A percentile compares a stretch with the other conserved stretches of the same genome.
Evolutionary conservation across 192 early-diverging fungal species (phyloP).

Genomic region (Obelidium mucronatum): DNA sequence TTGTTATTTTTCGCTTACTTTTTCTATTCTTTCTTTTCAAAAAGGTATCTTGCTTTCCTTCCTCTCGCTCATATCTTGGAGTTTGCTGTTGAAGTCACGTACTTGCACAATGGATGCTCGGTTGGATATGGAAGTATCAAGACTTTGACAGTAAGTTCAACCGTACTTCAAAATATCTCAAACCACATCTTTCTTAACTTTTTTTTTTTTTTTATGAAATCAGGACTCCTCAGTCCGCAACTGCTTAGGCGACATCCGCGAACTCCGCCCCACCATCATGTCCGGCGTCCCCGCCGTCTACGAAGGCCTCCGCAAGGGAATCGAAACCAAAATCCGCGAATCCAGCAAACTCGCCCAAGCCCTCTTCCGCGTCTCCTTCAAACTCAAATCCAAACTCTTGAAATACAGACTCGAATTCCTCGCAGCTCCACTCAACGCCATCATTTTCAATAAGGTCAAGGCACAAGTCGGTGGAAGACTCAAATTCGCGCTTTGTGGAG

Average conservation of each 20-base stretch:
- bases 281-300: constrained; percentile 78
- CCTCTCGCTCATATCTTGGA: constrained; percentile 92
- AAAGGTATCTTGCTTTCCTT: constrained; percentile 66
- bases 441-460: constrained; percentile 85
- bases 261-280: constrained; percentile 75
- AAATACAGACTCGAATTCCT: constrained; percentile 60
- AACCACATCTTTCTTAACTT: constrained; percentile 29
- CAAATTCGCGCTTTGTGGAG: constrained; percentile 81
- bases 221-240: constrained; percentile 71
- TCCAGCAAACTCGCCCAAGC: constrained; percentile 62
- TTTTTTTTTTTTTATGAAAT: constrained; percentile 70
- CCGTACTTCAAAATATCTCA: constrained; percentile 54
- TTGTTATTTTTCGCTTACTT: background rate
- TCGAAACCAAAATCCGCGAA: constrained; percentile 69
- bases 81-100: constrained; percentile 82
- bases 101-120: constrained; percentile 41
- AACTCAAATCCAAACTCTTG: constrained; percentile 60
- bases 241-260: constrained; percentile 73
- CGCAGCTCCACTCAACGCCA: constrained; percentile 67
- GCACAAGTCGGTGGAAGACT: constrained; percentile 86
- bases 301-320: constrained; percentile 81
- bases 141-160: constrained; percentile 65
- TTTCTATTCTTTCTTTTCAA: background rate
- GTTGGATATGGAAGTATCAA: constrained; percentile 71
- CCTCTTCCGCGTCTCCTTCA: constrained; percentile 79